A percentile compares a stretch with the other conserved stretches of the same genome.
Conservation (phyloP, 2,329 filamentous ascomycete genomes). For the Fusarium sarcochroum region DNA sequence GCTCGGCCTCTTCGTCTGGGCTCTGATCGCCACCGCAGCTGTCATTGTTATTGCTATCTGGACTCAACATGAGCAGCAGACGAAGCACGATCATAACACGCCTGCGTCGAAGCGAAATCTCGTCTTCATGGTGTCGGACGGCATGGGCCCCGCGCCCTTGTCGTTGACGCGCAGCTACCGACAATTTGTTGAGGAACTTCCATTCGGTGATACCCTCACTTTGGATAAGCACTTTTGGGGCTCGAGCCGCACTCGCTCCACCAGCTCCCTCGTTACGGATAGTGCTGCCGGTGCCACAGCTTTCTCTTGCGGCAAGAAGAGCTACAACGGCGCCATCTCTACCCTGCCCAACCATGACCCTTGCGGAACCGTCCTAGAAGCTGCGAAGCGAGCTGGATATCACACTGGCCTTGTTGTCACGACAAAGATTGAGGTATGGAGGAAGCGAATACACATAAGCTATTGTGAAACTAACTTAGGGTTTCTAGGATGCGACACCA, state of each 20-base stretch:
- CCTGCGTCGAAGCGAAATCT: slow-evolving; percentile 85
- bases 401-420: slow-evolving; percentile 95
- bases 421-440: slow-evolving; percentile 64
- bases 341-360: slow-evolving; percentile 87
- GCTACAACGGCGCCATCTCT: slow-evolving; percentile 96
- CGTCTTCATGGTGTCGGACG: slow-evolving; percentile 99
- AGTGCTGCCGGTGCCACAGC: slow-evolving; percentile 97
- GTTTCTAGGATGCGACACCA: slow-evolving; percentile 92
- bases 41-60: slow-evolving; percentile 86
- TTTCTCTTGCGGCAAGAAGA: slow-evolving; percentile 93
- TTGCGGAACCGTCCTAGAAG: slow-evolving; percentile 93
- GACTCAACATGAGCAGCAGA: slow-evolving; percentile 78
- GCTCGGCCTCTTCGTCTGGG: slow-evolving; percentile 84
- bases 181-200: slow-evolving; percentile 81
- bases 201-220: slow-evolving; percentile 79
- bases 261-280: slow-evolving; percentile 89
- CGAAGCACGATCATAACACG: slow-evolving; percentile 52
- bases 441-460: not conserved
- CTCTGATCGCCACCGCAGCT: slow-evolving; percentile 81
- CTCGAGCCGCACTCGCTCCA: slow-evolving; percentile 87
- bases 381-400: slow-evolving; percentile 92
- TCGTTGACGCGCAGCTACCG: slow-evolving; percentile 88
- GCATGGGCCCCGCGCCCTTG: slow-evolving; percentile 95
- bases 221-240: slow-evolving; percentile 94
- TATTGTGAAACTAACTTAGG: slow-evolving; percentile 1